Evolutionary conservation across 1,139 yeast genomes (phyloP).

Genomic region (Blastobotrys apis): DNA sequence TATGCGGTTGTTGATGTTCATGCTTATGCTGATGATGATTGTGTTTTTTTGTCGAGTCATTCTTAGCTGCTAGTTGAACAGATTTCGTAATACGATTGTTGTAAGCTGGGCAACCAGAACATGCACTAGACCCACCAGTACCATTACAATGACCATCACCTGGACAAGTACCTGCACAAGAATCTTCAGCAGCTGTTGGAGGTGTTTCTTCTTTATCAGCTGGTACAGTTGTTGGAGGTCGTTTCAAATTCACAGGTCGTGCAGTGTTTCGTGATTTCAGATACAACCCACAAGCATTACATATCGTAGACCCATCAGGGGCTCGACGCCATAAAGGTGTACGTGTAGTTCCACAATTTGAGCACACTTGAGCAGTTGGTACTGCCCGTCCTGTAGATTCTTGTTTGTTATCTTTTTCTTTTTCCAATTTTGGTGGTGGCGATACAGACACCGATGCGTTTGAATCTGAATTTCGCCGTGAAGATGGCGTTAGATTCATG

Average conservation of each 20-base stretch:
- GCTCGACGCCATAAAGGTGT: slow-evolving; percentile 71
- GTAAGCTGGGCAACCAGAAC: slow-evolving; percentile 79
- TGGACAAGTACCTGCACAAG: slow-evolving; percentile 56
- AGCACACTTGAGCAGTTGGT: slow-evolving; percentile 45
- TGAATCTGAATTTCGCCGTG: neutral
- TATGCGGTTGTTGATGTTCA: neutral
- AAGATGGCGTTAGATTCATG: neutral
- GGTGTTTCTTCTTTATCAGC: neutral
- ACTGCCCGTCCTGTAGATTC: slow-evolving; percentile 3
- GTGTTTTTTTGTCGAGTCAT: neutral
- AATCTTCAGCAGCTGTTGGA: neutral
- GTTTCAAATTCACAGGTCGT: slow-evolving; percentile 57
- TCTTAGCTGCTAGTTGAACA: slow-evolving; percentile 13
- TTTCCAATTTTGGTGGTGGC: neutral
- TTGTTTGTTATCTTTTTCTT: neutral
- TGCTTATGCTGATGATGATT: neutral
- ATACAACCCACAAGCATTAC: slow-evolving; percentile 67
- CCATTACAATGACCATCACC: slow-evolving; percentile 87
- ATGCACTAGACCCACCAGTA: slow-evolving; percentile 76
- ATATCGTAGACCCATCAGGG: slow-evolving; percentile 59
- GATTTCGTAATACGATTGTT: slow-evolving; percentile 54
- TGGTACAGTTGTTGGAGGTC: slow-evolving; percentile 49
- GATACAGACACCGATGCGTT: neutral
- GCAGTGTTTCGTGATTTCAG: slow-evolving; percentile 40
- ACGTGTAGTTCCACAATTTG: slow-evolving; percentile 63